phyloP scores from a whole-genome alignment of 2,329 filamentous ascomycete species.

The Aureobasidium mangrovei region DNA sequence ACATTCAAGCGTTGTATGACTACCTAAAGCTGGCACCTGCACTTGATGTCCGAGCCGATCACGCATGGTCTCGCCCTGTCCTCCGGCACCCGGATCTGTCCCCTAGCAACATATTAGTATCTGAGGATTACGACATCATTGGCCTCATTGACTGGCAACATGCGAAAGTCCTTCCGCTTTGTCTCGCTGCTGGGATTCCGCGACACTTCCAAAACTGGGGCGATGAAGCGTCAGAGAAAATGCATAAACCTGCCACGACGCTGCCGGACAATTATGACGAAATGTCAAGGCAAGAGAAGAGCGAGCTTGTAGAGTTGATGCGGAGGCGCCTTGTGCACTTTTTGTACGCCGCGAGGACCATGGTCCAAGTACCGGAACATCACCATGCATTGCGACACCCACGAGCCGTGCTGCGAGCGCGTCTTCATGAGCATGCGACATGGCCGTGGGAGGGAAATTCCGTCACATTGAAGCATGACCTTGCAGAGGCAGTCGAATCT shows the following conservation, averaged over 20 bases:
- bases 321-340: neutral
- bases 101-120: constrained; percentile 29
- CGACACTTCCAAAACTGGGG: constrained; percentile 32
- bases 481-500: too few relatives aligned
- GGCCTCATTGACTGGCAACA: constrained; percentile 37
- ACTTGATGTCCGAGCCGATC: too few relatives aligned
- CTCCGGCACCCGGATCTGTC: constrained; percentile 30
- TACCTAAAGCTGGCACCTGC: too few relatives aligned
- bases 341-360: neutral
- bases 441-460: too few relatives aligned
- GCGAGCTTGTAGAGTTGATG: neutral
- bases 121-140: constrained; percentile 24
- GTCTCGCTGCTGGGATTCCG: constrained; percentile 32
- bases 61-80: neutral
- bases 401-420: neutral
- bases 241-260: neutral
- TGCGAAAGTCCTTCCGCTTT: constrained; percentile 28
- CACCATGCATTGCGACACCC: neutral
- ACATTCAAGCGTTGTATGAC: too few relatives aligned
- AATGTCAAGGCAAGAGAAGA: neutral
- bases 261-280: neutral
- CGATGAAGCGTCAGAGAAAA: constrained; percentile 15
- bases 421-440: too few relatives aligned
- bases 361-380: neutral
- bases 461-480: too few relatives aligned